Conservation (phyloP, 2,329 filamentous ascomycete genomes). For the Pestalotiopsis fici region DNA sequence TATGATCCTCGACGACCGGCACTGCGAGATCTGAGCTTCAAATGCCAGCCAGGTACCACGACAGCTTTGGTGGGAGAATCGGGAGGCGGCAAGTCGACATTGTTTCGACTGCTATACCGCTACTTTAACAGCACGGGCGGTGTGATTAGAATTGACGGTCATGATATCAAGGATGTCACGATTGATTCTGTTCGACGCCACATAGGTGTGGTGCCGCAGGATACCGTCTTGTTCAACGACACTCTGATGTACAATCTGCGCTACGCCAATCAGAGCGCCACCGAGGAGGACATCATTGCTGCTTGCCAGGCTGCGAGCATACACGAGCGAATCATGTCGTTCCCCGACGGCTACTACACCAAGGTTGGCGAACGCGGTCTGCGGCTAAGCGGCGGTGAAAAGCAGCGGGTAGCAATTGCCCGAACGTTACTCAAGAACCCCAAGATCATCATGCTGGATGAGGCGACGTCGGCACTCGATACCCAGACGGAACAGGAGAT, state of each 20-base stretch:
- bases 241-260: conserved; percentile 92
- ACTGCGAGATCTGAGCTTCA: conserved; percentile 80
- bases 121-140: conserved; percentile 89
- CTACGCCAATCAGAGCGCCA: conserved; percentile 81
- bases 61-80: conserved; percentile 97
- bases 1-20: conserved; percentile 88
- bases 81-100: conserved; percentile 93
- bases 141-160: conserved; percentile 80
- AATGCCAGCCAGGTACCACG: conserved; percentile 85
- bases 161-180: conserved; percentile 81
- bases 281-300: conserved; percentile 77
- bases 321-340: conserved; percentile 86
- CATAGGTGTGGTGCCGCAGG: conserved; percentile 96
- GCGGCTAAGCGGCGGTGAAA: conserved; percentile 85
- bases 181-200: conserved; percentile 90
- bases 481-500: conserved; percentile 93
- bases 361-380: conserved; percentile 90
- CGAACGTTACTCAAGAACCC: conserved; percentile 91
- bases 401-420: conserved; percentile 91
- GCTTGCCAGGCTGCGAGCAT: conserved; percentile 88
- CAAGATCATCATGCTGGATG: conserved; percentile 88
- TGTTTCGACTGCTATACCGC: conserved; percentile 93
- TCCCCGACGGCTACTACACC: conserved; percentile 85
- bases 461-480: conserved; percentile 89
- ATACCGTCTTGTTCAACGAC: conserved; percentile 94